Evolutionary conservation across 169 alveolate genomes (phyloP).

Genomic region (Eimeria brunetti): DNA sequence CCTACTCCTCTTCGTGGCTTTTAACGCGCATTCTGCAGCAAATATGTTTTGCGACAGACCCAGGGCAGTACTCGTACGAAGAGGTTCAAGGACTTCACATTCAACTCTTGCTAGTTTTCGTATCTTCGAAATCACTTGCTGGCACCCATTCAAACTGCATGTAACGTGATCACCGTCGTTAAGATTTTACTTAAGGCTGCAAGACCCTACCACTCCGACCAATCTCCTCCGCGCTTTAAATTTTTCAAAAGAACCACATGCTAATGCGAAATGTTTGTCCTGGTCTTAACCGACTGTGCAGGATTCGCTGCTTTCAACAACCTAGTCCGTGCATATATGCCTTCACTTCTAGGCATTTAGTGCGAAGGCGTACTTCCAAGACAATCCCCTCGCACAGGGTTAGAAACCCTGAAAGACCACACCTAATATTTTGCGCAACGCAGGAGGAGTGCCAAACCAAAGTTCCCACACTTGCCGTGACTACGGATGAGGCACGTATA

Average conservation of each 20-base stretch:
- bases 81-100: background rate
- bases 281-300: background rate
- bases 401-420: no score
- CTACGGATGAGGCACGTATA: background rate
- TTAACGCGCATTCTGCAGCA: background rate
- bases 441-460: background rate
- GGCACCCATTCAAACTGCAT: background rate
- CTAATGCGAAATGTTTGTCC: background rate
- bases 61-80: background rate
- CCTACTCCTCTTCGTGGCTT: background rate
- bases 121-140: background rate
- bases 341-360: no score
- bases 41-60: background rate
- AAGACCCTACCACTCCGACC: background rate
- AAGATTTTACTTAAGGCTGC: background rate
- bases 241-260: no score
- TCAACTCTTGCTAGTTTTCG: background rate
- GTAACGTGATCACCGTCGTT: background rate
- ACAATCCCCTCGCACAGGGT: no score
- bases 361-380: no score
- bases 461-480: background rate
- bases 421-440: no score
- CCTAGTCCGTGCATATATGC: background rate
- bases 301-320: background rate
- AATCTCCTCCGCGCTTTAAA: background rate